A percentile compares a stretch with the other conserved stretches of the same genome.
Evolutionary conservation across 768 basidiomycete species (phyloP).

Genomic region (Termitomyces sp.): DNA sequence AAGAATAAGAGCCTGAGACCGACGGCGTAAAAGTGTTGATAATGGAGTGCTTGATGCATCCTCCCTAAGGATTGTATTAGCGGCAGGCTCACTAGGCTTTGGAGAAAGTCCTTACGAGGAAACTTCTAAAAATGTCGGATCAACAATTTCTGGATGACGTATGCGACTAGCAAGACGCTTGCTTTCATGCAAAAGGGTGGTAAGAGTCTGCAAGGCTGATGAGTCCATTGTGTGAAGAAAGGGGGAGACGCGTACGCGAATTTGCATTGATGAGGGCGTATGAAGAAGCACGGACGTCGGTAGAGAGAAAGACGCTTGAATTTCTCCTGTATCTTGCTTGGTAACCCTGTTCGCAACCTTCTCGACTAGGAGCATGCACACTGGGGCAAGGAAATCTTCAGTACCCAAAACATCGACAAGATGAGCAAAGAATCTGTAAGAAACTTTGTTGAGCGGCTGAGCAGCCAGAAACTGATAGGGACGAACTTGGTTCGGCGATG

Average conservation of each 20-base stretch:
- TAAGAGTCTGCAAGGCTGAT: conserved; percentile 42
- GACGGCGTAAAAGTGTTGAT: conserved; percentile 42
- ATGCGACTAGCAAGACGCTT: conserved; percentile 46
- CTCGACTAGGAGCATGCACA: conserved; percentile 82
- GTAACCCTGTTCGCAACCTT: conserved; percentile 65
- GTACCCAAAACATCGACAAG: conserved; percentile 79
- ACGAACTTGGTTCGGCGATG: conserved; percentile 85
- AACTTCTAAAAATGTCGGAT: conserved; percentile 50
- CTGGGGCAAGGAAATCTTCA: conserved; percentile 72
- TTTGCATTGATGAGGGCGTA: conserved; percentile 38
- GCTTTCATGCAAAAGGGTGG: conserved; percentile 62
- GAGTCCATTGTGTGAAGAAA: neutral
- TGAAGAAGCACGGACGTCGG: conserved; percentile 64
- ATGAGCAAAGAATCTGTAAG: conserved; percentile 78
- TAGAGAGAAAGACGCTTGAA: conserved; percentile 51
- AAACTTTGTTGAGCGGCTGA: neutral
- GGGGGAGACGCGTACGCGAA: conserved; percentile 37
- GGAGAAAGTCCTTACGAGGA: conserved; percentile 36
- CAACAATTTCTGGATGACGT: conserved; percentile 27
- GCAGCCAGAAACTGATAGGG: neutral
- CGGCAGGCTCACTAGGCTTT: neutral
- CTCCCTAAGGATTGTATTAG: conserved; percentile 35
- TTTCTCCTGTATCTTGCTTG: conserved; percentile 57
- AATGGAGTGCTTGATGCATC: conserved; percentile 48
- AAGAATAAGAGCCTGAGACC: conserved; percentile 61